Base-by-base conservation (phyloP, 225 moss, liverwort and hornwort genomes). In the Bryoerythrophyllum caledonicum region DNA sequence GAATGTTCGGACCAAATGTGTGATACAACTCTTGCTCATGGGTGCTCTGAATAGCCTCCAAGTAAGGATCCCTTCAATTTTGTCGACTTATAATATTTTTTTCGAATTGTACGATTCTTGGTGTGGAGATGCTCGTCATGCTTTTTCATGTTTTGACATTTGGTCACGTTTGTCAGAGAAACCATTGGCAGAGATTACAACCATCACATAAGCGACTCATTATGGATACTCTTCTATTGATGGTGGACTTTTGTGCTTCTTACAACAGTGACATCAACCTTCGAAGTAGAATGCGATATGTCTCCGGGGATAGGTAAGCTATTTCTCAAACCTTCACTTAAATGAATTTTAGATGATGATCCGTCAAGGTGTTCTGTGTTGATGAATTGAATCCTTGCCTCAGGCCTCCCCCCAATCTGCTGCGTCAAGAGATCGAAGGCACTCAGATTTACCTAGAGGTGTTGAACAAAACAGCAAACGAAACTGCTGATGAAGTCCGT, bases 391-490 rank as follows among this genome's bases (percentile, higher is more conserved):
- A 37, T 78, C 38, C 60, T 67, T 60, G 66, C n/a, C 41, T 48
- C 78, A 92, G 94, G 78, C 93, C 99, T 63, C 95, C 99, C 43
- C 93, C 93, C 75, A 99, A 99, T 83, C 77, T 99, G 57, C 70
- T 99, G 64, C 93, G 99, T 40, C 93, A 95, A 78, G 99, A 99
- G 79, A 92, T 90, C 12, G 90, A 99, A 74, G 99, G 95, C 70
- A 95, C 92, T 51, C 89, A 90, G 78, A 70, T 91, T 59, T 99
- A 99, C 77, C 87, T 99, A 74, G 78, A 84, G 53, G 93, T 99
- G 78, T 91, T 99, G 53, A 92, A 90, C 51, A 84, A 85, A 58
- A 88, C 91, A 46, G 79, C 84, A 37, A 67, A 11, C 25, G 76
- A 74, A 46, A 69, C 59, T 60, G 70, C 68, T 38, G 76, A 85